phyloP scores from a whole-genome alignment of 2,329 filamentous ascomycete genomes.

The Sporothrix humicola region DNA sequence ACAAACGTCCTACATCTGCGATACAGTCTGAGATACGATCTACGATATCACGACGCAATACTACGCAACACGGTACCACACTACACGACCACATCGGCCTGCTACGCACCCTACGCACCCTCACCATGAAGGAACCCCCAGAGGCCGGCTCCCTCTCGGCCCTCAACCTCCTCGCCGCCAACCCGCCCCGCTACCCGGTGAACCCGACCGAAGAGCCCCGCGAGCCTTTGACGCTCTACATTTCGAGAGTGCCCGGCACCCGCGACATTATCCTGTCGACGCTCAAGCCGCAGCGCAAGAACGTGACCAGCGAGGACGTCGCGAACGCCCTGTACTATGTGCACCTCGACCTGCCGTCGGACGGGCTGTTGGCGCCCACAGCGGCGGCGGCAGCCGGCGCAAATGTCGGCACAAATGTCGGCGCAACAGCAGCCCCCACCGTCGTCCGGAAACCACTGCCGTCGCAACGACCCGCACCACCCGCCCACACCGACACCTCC shows the following conservation, averaged over 20 bases:
- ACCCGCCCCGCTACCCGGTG: constrained; percentile 84
- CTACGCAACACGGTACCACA: not conserved
- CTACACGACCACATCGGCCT: not conserved
- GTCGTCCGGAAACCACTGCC: constrained; percentile 62
- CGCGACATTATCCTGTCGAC: constrained; percentile 92
- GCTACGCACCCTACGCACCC: constrained; percentile 19
- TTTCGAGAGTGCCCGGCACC: constrained; percentile 89
- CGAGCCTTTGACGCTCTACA: constrained; percentile 82
- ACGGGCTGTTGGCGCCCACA: constrained; percentile 50
- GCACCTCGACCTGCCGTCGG: constrained; percentile 72
- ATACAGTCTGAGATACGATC: not conserved
- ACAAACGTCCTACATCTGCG: not conserved
- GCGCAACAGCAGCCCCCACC: constrained; percentile 37
- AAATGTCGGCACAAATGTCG: constrained; percentile 41
- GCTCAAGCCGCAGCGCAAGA: constrained; percentile 84
- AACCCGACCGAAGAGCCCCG: constrained; percentile 72
- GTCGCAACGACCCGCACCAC: constrained; percentile 31
- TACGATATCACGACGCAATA: not conserved
- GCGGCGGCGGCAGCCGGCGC: constrained; percentile 51
- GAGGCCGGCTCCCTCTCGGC: constrained; percentile 84
- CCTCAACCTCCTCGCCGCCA: constrained; percentile 79
- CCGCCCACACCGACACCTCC: not conserved
- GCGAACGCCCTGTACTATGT: constrained; percentile 89
- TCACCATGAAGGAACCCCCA: constrained; percentile 48
- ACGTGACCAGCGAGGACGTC: constrained; percentile 86